Percentiles rank a stretch among this genome's conserved stretches.
phyloP scores from a whole-genome alignment of 2,329 filamentous ascomycete species.

The Domatiomyces globalis region DNA sequence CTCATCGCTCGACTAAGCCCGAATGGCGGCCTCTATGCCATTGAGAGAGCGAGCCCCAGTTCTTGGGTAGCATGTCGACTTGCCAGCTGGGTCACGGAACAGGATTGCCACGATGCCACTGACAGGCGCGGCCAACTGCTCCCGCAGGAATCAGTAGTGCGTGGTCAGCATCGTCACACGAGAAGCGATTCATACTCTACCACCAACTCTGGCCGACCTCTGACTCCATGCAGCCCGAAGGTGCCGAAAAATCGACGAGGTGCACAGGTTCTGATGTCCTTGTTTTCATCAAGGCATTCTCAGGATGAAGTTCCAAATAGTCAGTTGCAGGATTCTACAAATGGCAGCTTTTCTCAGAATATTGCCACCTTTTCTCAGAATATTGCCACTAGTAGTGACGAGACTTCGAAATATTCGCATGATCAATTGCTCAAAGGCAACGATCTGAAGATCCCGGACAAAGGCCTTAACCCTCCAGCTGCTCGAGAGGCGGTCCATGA shows the following conservation, averaged over 20 bases:
- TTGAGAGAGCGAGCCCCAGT: conserved; percentile 12
- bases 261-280: conserved; percentile 16
- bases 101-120: conserved; percentile 11
- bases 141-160: conserved; percentile 7
- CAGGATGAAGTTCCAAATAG: not conserved
- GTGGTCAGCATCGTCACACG: conserved; percentile 1
- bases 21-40: conserved; percentile 13
- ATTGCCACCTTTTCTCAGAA: not conserved
- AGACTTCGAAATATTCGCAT: not conserved
- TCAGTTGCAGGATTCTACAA: not conserved
- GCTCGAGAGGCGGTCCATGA: not conserved
- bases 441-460: not conserved
- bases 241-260: conserved; percentile 15
- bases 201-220: conserved; percentile 2
- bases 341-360: not conserved
- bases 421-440: not conserved
- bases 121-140: conserved; percentile 9
- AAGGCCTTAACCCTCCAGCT: not conserved
- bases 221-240: conserved; percentile 10
- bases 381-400: not conserved
- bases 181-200: conserved; percentile 8
- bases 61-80: conserved; percentile 9
- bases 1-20: conserved; percentile 11
- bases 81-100: conserved; percentile 13
- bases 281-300: conserved; percentile 9